These are phyloP conservation scores for Fusarium sp. DNA, from an alignment of 2,329 filamentous ascomycete genomes.

Conservation along the genomic window DNA sequence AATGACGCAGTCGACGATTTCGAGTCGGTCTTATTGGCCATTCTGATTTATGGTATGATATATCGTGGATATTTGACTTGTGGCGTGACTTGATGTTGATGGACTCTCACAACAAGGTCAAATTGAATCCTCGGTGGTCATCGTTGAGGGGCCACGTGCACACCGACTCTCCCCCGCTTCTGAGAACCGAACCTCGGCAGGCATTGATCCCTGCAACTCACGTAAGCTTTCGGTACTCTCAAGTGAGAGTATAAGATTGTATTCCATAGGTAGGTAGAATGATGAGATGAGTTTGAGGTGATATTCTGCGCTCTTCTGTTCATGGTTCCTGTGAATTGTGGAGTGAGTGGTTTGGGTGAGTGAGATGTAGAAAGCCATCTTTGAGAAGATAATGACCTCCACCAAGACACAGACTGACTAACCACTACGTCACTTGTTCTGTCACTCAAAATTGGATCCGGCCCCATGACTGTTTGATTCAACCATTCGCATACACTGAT, in stretches of 20 bases:
- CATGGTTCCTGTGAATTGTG: background rate
- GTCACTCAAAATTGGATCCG: too few relatives aligned
- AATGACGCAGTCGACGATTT: slow-evolving; percentile 17
- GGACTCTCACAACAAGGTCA: background rate
- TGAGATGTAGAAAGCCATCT: background rate
- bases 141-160: background rate
- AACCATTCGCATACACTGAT: background rate
- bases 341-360: background rate
- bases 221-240: background rate
- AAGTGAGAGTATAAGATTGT: background rate
- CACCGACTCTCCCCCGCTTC: background rate
- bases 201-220: background rate
- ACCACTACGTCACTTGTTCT: background rate
- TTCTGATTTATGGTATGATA: background rate
- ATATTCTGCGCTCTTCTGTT: background rate
- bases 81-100: background rate
- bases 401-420: background rate
- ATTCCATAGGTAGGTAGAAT: too few relatives aligned
- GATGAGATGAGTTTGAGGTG: background rate
- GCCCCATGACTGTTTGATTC: too few relatives aligned
- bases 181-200: background rate
- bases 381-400: background rate
- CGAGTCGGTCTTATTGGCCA: background rate
- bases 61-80: background rate
- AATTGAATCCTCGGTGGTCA: background rate